Percentiles rank a stretch among this genome's conserved stretches.
phyloP scores from a whole-genome alignment of 371 early-diverging fungal species.

The Syncephalis fuscata region DNA sequence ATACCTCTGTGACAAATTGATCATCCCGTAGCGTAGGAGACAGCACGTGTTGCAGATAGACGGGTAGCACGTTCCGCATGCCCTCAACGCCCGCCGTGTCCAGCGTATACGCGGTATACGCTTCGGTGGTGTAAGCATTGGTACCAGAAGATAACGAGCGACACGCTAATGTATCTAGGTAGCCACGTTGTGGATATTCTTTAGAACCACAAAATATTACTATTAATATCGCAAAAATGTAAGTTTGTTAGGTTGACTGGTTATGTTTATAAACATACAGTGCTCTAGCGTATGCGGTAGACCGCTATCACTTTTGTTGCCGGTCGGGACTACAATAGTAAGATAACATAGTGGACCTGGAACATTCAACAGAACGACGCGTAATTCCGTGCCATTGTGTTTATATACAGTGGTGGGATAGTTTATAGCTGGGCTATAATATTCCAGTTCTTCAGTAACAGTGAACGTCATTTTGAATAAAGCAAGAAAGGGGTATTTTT shows the following conservation, averaged over 20 bases:
- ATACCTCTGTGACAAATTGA: slow-evolving; percentile 52
- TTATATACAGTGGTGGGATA: not conserved
- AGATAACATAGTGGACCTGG: slow-evolving; percentile 31
- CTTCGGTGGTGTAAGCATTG: slow-evolving; percentile 42
- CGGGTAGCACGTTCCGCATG: slow-evolving; percentile 31
- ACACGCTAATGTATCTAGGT: slow-evolving; percentile 49
- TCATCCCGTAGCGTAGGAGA: slow-evolving; percentile 42
- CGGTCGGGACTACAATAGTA: slow-evolving; percentile 52
- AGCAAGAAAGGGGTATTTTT: no score
- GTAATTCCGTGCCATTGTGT: slow-evolving; percentile 8
- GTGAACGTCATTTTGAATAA: no score
- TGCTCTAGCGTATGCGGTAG: slow-evolving; percentile 68
- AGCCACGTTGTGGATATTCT: slow-evolving; percentile 41
- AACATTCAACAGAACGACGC: slow-evolving; percentile 25
- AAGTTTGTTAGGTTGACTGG: slow-evolving; percentile 1
- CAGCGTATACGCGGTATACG: slow-evolving; percentile 55
- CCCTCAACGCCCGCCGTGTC: slow-evolving; percentile 40
- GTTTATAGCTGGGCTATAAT: no score
- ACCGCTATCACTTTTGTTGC: slow-evolving; percentile 34
- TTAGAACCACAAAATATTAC: slow-evolving; percentile 58
- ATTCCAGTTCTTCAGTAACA: no score
- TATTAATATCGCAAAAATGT: slow-evolving; percentile 5
- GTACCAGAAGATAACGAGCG: slow-evolving; percentile 53
- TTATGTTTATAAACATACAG: slow-evolving; percentile 6
- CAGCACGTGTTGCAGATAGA: slow-evolving; percentile 58